phyloP scores from a whole-genome alignment of 169 alveolate genomes.

The Plasmodium falciparum region DNA sequence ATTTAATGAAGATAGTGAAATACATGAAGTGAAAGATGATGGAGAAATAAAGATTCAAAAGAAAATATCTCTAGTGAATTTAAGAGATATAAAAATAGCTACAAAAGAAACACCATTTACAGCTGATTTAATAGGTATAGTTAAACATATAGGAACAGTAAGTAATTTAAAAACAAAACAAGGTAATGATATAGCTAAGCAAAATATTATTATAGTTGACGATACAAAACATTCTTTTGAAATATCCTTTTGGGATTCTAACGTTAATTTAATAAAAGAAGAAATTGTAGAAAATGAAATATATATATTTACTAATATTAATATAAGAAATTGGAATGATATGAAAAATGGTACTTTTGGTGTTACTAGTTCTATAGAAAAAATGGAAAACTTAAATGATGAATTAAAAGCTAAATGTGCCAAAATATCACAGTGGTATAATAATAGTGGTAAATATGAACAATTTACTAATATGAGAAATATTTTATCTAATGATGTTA shows the following conservation, averaged over 20 bases:
- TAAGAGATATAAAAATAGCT: slow-evolving; percentile 83
- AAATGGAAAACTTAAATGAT: slow-evolving; percentile 77
- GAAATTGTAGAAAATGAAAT: slow-evolving; percentile 74
- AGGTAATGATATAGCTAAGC: slow-evolving; percentile 78
- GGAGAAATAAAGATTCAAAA: slow-evolving; percentile 81
- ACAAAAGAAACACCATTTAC: slow-evolving; percentile 80
- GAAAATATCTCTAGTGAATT: slow-evolving; percentile 69
- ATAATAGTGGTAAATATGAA: slow-evolving; percentile 76
- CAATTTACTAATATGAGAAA: slow-evolving; percentile 79
- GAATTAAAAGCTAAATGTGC: slow-evolving; percentile 76
- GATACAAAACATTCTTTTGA: slow-evolving; percentile 84
- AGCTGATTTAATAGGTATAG: slow-evolving; percentile 83
- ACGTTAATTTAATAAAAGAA: slow-evolving; percentile 49
- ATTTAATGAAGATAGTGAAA: slow-evolving; percentile 79
- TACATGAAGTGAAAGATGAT: slow-evolving; percentile 82
- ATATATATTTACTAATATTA: slow-evolving; percentile 76
- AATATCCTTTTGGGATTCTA: slow-evolving; percentile 81
- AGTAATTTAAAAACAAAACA: slow-evolving; percentile 77
- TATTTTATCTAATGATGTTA: slow-evolving; percentile 63
- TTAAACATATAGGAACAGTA: slow-evolving; percentile 71
- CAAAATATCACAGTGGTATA: slow-evolving; percentile 80
- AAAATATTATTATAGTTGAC: slow-evolving; percentile 79
- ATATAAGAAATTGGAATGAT: slow-evolving; percentile 85
- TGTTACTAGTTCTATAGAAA: slow-evolving; percentile 75
- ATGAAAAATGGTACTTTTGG: slow-evolving; percentile 80